Percentiles rank a stretch among this genome's conserved stretches.
Evolutionary conservation across 371 early-diverging fungal genomes (phyloP).

Genomic region (Mortierella sp.): DNA sequence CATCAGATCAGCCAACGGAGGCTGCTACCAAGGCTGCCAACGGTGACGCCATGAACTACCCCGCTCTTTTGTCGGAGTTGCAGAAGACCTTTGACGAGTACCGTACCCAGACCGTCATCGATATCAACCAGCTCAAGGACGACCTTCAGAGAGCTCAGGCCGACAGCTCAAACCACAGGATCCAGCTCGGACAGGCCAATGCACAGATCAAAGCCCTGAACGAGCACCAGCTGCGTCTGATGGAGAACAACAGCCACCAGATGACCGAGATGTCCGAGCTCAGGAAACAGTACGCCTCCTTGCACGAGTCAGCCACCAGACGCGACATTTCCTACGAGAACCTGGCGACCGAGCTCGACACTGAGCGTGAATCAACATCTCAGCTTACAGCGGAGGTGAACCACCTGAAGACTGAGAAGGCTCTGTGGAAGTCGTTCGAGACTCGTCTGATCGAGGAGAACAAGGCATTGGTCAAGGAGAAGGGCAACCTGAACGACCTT

Average conservation of each 20-base stretch:
- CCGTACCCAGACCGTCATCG: constrained; percentile 64
- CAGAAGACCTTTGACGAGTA: constrained; percentile 71
- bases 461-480: constrained; percentile 61
- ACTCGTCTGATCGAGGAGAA: constrained; percentile 61
- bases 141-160: constrained; percentile 59
- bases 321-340: constrained; percentile 52
- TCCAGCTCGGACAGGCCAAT: constrained; percentile 64
- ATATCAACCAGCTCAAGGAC: constrained; percentile 63
- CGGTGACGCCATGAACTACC: constrained; percentile 31
- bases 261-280: constrained; percentile 61
- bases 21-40: not conserved
- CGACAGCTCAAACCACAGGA: constrained; percentile 60
- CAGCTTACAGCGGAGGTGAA: constrained; percentile 60
- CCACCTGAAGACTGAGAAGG: constrained; percentile 62
- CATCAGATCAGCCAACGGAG: not conserved
- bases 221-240: constrained; percentile 68
- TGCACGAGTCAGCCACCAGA: constrained; percentile 47
- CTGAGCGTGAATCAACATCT: constrained; percentile 55
- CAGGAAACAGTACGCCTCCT: constrained; percentile 50
- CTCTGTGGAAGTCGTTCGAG: constrained; percentile 63
- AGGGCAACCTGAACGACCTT: constrained; percentile 54
- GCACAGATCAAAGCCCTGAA: constrained; percentile 62
- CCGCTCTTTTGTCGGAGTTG: constrained; percentile 45
- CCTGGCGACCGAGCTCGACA: constrained; percentile 58
- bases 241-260: constrained; percentile 59